phyloP scores from a whole-genome alignment of 2,329 filamentous ascomycete species.

The Exophiala calicioides region DNA sequence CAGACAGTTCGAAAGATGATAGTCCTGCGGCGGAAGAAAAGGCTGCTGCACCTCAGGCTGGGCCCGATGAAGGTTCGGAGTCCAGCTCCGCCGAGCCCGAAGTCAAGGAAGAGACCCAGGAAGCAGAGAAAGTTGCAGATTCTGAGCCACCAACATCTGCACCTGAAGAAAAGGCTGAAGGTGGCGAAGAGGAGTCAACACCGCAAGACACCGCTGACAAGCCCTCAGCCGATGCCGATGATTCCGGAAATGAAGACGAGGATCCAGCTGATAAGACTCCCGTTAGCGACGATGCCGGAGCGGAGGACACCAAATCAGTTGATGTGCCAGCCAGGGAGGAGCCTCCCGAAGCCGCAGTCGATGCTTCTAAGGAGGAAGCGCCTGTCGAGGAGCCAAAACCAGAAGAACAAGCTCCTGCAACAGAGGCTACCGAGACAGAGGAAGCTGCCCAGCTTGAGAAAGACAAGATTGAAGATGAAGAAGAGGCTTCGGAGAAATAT shows the following conservation, averaged over 20 bases:
- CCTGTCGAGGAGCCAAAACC: not conserved
- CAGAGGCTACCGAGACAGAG: not conserved
- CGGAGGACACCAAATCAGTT: not conserved
- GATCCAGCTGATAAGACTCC: not conserved
- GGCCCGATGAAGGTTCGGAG: not conserved
- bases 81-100: not conserved
- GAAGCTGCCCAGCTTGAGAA: not conserved
- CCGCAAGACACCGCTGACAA: not conserved
- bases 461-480: not conserved
- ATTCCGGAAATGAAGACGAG: not conserved
- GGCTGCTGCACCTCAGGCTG: not conserved
- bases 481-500: not conserved
- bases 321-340: not conserved
- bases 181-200: constrained; percentile 10
- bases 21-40: not conserved
- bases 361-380: too few relatives aligned
- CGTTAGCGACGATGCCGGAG: not conserved
- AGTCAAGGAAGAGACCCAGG: constrained; percentile 26
- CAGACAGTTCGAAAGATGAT: too few relatives aligned
- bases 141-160: constrained; percentile 31
- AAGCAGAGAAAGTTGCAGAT: not conserved
- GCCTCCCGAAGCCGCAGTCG: constrained; percentile 3
- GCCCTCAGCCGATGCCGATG: not conserved
- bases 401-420: not conserved
- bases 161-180: constrained; percentile 26